Conservation (phyloP, 257 asterid genomes). For the Vinca minor region DNA sequence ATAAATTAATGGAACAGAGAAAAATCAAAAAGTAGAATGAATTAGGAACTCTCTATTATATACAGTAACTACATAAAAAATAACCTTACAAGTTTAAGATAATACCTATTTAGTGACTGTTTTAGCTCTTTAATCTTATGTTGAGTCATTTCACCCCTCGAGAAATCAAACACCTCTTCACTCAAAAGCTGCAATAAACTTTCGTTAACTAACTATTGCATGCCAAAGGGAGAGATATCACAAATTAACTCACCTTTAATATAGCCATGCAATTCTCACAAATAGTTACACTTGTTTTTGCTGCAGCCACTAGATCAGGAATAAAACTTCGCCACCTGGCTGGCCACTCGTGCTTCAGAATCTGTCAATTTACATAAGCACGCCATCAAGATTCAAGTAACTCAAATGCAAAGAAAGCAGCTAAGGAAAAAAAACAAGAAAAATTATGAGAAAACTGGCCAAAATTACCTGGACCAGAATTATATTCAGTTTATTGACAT, state of each 20-base stretch:
- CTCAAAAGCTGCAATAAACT: constrained; percentile 74
- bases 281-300: constrained; percentile 88
- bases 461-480: constrained; percentile 84
- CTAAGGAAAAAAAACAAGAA: not conserved
- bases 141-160: constrained; percentile 99
- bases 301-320: constrained; percentile 97
- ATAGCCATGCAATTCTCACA: constrained; percentile 99
- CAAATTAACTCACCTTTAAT: constrained; percentile 46
- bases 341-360: constrained; percentile 99
- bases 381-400: constrained; percentile 1
- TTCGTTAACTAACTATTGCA: constrained; percentile 11
- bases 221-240: constrained; percentile 11
- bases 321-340: constrained; percentile 87
- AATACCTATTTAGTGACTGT: constrained; percentile 79
- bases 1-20: not conserved
- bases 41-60: too few species aligned
- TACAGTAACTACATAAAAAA: too few species aligned
- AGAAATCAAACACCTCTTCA: constrained; percentile 98
- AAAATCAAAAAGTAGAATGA: not conserved
- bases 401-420: not conserved
- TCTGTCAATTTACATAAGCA: constrained; percentile 34
- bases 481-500: constrained; percentile 77
- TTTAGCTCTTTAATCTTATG: constrained; percentile 95
- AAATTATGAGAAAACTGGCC: not conserved
- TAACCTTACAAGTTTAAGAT: not conserved